Percentiles rank a stretch among this genome's conserved stretches.
phyloP scores from a whole-genome alignment of 768 basidiomycete genomes.

The Auricularia heimuer region DNA sequence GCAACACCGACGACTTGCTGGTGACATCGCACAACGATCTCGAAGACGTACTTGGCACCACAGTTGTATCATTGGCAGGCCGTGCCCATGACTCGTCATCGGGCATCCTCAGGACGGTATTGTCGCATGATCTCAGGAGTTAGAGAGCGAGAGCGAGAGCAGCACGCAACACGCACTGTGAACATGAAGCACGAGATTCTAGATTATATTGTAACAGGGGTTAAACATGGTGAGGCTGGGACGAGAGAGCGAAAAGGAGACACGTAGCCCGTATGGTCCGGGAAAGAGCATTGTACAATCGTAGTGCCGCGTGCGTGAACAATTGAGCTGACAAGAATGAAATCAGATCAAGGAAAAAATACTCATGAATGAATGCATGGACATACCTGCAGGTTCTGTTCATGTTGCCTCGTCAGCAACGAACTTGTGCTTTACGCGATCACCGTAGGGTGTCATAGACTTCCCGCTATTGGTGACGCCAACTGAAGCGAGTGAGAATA shows the following conservation, averaged over 20 bases:
- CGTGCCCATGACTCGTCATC: too few species aligned
- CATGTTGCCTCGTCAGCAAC: conserved; percentile 29
- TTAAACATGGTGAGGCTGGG: not conserved
- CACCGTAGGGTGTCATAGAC: conserved; percentile 73
- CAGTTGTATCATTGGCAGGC: too few species aligned
- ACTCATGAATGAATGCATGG: not conserved
- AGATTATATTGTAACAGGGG: not conserved
- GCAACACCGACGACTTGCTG: too few species aligned
- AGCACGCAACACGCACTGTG: too few species aligned
- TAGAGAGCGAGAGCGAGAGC: too few species aligned
- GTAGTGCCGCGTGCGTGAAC: not conserved
- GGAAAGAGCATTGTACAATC: not conserved
- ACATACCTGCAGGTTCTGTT: conserved; percentile 4
- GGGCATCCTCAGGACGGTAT: too few species aligned
- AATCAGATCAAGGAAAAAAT: too few species aligned
- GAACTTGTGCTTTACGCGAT: conserved; percentile 71
- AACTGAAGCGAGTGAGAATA: conserved; percentile 34
- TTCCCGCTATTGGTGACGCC: conserved; percentile 88
- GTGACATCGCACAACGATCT: too few species aligned
- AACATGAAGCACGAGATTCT: not conserved
- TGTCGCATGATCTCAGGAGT: too few species aligned
- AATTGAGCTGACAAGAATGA: not conserved
- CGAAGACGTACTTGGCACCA: too few species aligned
- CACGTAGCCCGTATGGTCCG: not conserved
- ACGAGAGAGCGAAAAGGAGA: not conserved